Conservation (phyloP, 2,329 filamentous ascomycete genomes). For the Acephala macrosclerotiorum region DNA sequence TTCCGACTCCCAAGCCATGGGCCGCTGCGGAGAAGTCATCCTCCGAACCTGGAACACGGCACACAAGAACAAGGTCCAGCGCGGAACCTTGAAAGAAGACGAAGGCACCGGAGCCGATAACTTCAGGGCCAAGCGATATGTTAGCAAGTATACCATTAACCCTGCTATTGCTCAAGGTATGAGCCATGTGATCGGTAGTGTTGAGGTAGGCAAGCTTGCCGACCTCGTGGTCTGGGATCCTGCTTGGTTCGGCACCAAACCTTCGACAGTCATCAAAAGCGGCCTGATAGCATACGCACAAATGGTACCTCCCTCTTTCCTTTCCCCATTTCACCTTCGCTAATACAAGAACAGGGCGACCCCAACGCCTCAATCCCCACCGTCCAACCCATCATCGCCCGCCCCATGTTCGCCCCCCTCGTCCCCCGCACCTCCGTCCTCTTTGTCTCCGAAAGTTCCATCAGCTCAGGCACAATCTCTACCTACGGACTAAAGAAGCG, state of each 20-base stretch:
- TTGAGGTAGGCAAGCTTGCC: slow-evolving; percentile 89
- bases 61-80: slow-evolving; percentile 93
- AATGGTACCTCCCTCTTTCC: slow-evolving; percentile 66
- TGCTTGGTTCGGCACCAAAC: slow-evolving; percentile 87
- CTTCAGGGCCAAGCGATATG: slow-evolving; percentile 88
- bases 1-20: slow-evolving; percentile 96
- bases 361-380: slow-evolving; percentile 87
- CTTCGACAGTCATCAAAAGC: slow-evolving; percentile 81
- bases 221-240: slow-evolving; percentile 90
- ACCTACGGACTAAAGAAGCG: slow-evolving; percentile 80
- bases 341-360: slow-evolving; percentile 64
- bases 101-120: slow-evolving; percentile 84
- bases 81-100: slow-evolving; percentile 80
- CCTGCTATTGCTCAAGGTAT: slow-evolving; percentile 92
- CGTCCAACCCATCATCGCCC: slow-evolving; percentile 81
- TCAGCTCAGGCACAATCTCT: slow-evolving; percentile 71
- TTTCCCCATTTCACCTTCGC: background rate
- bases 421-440: slow-evolving; percentile 78
- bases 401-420: slow-evolving; percentile 84
- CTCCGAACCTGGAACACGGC: slow-evolving; percentile 96
- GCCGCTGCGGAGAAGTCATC: slow-evolving; percentile 92
- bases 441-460: slow-evolving; percentile 80
- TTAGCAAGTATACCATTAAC: slow-evolving; percentile 97
- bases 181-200: slow-evolving; percentile 82
- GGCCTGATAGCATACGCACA: slow-evolving; percentile 83